Evolutionary conservation across 2,329 filamentous ascomycete species (phyloP).

Genomic region (Aphanocladium album): DNA sequence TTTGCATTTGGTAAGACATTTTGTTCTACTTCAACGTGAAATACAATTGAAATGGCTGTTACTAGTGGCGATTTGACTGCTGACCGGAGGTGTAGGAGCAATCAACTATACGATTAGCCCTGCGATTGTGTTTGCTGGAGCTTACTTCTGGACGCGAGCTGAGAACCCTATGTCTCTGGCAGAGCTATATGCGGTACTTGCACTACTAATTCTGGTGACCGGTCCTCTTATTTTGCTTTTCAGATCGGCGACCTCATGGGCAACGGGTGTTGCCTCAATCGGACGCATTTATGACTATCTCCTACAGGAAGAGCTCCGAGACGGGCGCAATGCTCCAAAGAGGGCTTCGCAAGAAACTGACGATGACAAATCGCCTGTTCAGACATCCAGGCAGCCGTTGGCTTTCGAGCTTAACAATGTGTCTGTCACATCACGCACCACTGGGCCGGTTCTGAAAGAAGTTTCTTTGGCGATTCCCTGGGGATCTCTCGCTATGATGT

Average conservation of each 20-base stretch:
- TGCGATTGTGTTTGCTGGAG: not conserved
- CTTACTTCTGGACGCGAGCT: not conserved
- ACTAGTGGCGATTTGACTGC: too few species aligned
- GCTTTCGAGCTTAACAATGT: not conserved
- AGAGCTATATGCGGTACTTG: not conserved
- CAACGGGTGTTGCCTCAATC: not conserved
- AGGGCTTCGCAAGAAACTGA: too few species aligned
- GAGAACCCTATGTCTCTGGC: not conserved
- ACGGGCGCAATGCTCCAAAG: not conserved
- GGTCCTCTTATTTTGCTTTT: not conserved
- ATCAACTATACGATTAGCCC: not conserved
- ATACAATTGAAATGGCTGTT: too few species aligned
- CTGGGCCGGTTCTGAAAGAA: not conserved
- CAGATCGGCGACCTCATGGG: not conserved
- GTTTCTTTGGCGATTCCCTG: not conserved
- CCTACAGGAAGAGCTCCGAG: not conserved
- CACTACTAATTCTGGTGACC: not conserved
- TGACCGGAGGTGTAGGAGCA: too few species aligned
- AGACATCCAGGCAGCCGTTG: not conserved
- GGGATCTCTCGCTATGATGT: not conserved
- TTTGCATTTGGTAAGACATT: not conserved
- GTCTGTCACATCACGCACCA: not conserved
- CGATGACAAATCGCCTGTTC: too few species aligned
- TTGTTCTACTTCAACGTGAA: too few species aligned
- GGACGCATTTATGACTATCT: not conserved